Conservation (phyloP, 441 rosid species). For the Corymbia calophylla region DNA sequence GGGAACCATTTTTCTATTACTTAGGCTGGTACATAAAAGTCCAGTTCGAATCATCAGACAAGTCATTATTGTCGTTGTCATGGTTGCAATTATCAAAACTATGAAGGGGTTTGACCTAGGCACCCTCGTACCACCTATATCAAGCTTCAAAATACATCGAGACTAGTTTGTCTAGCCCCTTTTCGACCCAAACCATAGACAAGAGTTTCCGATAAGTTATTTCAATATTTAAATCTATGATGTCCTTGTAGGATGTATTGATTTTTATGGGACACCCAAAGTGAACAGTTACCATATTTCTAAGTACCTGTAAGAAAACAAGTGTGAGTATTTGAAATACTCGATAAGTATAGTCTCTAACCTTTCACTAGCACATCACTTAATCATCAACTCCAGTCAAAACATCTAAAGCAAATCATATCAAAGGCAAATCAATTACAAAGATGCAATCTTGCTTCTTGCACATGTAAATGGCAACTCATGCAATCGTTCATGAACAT, state of each 20-base stretch:
- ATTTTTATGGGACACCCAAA: background rate
- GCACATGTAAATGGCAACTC: background rate
- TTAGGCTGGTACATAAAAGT: rapidly evolving
- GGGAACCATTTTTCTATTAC: background rate
- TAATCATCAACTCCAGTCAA: background rate
- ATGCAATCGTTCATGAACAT: background rate
- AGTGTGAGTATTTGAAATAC: background rate
- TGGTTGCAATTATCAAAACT: background rate
- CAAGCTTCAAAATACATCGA: rapidly evolving
- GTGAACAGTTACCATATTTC: background rate
- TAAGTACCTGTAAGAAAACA: background rate
- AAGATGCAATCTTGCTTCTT: background rate
- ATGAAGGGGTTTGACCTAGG: background rate
- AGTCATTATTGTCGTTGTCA: too few relatives aligned
- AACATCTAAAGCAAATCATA: background rate
- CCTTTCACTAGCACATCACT: background rate
- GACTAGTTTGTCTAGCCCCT: rapidly evolving
- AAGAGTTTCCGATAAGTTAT: background rate
- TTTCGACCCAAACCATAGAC: background rate
- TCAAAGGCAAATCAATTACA: background rate
- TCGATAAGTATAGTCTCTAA: background rate
- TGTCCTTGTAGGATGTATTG: rapidly evolving
- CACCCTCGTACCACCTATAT: background rate
- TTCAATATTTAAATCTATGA: too few relatives aligned
- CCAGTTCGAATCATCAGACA: rapidly evolving